These are phyloP conservation scores for Phytophthora citrophthora DNA, from an alignment of 352 stramenopile genomes.

Conservation along the genomic window DNA sequence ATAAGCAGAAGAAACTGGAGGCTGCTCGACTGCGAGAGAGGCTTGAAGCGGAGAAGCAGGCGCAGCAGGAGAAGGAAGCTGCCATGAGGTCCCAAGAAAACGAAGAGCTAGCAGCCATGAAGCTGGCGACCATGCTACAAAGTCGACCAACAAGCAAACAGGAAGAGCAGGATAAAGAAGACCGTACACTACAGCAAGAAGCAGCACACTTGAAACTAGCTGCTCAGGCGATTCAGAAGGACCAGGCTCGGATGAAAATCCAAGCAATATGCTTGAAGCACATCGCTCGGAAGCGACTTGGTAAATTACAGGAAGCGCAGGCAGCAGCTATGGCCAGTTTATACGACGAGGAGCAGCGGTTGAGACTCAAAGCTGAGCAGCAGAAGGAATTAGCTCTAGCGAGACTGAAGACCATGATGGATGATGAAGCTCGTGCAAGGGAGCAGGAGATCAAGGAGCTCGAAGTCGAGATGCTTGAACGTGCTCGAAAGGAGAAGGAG, in stretches of 20 bases:
- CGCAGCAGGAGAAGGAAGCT: slow-evolving; percentile 51
- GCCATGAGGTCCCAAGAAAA: slow-evolving; percentile 64
- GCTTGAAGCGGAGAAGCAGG: slow-evolving; percentile 49
- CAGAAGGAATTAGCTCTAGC: slow-evolving; percentile 75
- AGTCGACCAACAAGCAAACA: slow-evolving; percentile 33
- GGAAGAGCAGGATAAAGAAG: slow-evolving; percentile 45
- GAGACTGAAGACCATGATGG: slow-evolving; percentile 71
- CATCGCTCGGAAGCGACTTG: slow-evolving; percentile 42
- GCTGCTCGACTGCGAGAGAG: slow-evolving; percentile 46
- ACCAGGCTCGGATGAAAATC: slow-evolving; percentile 73
- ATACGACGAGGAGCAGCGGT: slow-evolving; percentile 62
- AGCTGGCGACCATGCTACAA: slow-evolving; percentile 57
- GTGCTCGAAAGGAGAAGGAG: slow-evolving; percentile 68
- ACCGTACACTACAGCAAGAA: slow-evolving; percentile 45
- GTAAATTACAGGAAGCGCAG: slow-evolving; percentile 58
- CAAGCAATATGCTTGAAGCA: slow-evolving; percentile 66
- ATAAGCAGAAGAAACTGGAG: slow-evolving; percentile 44
- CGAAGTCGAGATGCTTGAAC: slow-evolving; percentile 79
- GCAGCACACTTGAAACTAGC: slow-evolving; percentile 49
- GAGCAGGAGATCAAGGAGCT: slow-evolving; percentile 81
- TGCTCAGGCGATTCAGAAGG: slow-evolving; percentile 45
- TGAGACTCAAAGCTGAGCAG: slow-evolving; percentile 60
- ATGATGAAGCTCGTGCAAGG: slow-evolving; percentile 63
- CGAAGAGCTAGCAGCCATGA: slow-evolving; percentile 60
- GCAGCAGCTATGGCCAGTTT: slow-evolving; percentile 55